These are phyloP conservation scores for Clonostachys rosea DNA, from an alignment of 2,329 filamentous ascomycete species.

Conservation along the genomic window DNA sequence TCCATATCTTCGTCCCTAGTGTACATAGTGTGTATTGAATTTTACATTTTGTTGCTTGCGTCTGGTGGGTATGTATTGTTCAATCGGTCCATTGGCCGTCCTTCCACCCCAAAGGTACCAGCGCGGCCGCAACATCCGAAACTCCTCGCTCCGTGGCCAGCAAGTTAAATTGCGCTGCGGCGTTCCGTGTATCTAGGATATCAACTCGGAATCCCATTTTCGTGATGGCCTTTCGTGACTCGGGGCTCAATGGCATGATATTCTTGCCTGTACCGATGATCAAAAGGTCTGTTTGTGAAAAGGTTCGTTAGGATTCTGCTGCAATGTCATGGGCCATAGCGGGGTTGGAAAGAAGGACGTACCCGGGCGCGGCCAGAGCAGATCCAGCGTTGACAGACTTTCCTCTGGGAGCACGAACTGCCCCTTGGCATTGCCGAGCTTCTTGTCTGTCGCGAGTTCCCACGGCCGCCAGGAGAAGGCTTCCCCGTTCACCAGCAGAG, in stretches of 20 bases:
- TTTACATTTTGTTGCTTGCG: constrained; percentile 1
- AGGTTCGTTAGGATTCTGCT: neutral
- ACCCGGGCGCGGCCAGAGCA: constrained; percentile 90
- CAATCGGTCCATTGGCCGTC: constrained; percentile 44
- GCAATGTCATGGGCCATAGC: neutral
- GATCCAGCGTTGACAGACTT: constrained; percentile 69
- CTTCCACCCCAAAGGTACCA: constrained; percentile 83
- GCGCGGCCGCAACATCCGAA: constrained; percentile 76
- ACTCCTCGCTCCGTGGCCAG: constrained; percentile 91
- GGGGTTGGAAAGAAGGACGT: constrained; percentile 20
- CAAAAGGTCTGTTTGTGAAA: constrained; percentile 60
- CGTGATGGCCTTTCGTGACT: constrained; percentile 67
- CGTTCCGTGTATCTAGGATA: constrained; percentile 87
- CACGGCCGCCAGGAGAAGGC: constrained; percentile 88
- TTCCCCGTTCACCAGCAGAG: constrained; percentile 80
- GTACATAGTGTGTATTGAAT: neutral
- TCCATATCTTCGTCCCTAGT: neutral
- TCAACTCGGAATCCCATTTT: constrained; percentile 81
- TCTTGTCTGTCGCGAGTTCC: constrained; percentile 41
- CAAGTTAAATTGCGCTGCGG: constrained; percentile 90
- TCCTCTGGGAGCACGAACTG: constrained; percentile 73
- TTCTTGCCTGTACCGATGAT: constrained; percentile 80
- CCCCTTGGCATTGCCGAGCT: constrained; percentile 68
- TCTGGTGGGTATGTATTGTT: neutral
- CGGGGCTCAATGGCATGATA: constrained; percentile 72